Percentiles rank a stretch among this genome's conserved stretches.
phyloP scores from a whole-genome alignment of 2,329 filamentous ascomycete species.

The Exophiala sp. region DNA sequence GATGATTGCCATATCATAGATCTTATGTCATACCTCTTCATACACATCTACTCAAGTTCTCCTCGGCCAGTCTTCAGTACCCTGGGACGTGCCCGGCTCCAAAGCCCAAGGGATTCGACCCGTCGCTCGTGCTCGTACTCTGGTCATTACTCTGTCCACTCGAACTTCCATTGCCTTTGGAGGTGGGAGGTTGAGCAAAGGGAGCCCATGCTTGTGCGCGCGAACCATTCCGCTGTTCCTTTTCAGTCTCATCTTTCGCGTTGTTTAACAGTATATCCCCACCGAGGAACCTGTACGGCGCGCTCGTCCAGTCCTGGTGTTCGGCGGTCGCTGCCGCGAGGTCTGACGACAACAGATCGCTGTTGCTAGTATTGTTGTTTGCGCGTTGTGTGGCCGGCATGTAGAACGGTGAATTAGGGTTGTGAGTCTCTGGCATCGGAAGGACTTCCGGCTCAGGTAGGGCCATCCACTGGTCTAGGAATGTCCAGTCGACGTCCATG shows the following conservation, averaged over 20 bases:
- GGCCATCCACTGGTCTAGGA: constrained; percentile 23
- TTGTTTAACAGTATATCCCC: neutral
- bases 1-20: neutral
- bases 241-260: neutral
- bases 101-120: no score
- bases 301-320: constrained; percentile 9
- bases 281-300: constrained; percentile 8
- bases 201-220: no score
- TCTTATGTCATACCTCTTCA: neutral
- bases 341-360: neutral
- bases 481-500: constrained; percentile 19
- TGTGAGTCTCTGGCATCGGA: constrained; percentile 1
- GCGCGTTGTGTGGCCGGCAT: neutral
- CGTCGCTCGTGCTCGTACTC: no score
- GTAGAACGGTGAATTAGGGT: neutral
- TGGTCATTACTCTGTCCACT: no score
- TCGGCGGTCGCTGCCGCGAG: neutral
- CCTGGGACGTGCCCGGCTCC: no score
- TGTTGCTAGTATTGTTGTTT: neutral
- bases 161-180: no score
- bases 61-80: no score
- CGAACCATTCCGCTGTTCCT: neutral
- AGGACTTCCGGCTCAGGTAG: constrained; percentile 7
- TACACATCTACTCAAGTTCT: no score
- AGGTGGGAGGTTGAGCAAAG: no score